Conservation (phyloP, 2,329 filamentous ascomycete genomes). For the Aspergillus fijiensis region DNA sequence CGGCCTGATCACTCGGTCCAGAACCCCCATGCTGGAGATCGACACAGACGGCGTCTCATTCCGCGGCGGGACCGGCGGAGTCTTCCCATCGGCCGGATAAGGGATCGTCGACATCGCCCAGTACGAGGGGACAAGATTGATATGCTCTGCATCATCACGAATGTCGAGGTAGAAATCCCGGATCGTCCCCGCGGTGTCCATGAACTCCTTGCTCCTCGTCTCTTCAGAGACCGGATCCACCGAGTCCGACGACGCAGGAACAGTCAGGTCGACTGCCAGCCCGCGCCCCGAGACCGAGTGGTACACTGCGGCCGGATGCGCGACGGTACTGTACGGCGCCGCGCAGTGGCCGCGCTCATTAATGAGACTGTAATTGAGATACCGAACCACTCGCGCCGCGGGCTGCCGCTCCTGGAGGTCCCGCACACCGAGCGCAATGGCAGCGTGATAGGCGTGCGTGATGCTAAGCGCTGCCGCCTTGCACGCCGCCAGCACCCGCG, state of each 20-base stretch:
- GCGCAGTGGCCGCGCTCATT: conserved; percentile 25
- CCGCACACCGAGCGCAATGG: conserved; percentile 20
- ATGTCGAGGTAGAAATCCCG: conserved; percentile 21
- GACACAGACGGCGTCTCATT: conserved; percentile 24
- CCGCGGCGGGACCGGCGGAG: conserved; percentile 17
- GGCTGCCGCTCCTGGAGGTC: conserved; percentile 15
- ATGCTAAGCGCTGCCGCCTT: conserved; percentile 16
- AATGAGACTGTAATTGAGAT: conserved; percentile 25
- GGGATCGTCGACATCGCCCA: conserved; percentile 22
- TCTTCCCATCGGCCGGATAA: conserved; percentile 15
- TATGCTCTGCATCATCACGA: conserved; percentile 21
- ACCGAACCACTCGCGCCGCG: conserved; percentile 20
- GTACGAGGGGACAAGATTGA: conserved; percentile 20
- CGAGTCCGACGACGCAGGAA: conserved; percentile 5
- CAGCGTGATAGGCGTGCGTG: conserved; percentile 28
- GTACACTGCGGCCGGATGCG: conserved; percentile 23
- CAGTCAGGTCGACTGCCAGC: conserved; percentile 21
- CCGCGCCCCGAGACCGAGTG: conserved; percentile 26
- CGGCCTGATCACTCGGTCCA: conserved; percentile 38
- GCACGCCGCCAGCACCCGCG: conserved; percentile 17
- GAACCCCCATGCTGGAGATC: conserved; percentile 24
- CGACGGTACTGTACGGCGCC: conserved; percentile 18
- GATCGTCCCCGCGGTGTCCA: conserved; percentile 11
- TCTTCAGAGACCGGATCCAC: neutral
- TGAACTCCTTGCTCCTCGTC: conserved; percentile 11